Conservation (phyloP, 441 rosid species). For the California macrophylla region DNA sequence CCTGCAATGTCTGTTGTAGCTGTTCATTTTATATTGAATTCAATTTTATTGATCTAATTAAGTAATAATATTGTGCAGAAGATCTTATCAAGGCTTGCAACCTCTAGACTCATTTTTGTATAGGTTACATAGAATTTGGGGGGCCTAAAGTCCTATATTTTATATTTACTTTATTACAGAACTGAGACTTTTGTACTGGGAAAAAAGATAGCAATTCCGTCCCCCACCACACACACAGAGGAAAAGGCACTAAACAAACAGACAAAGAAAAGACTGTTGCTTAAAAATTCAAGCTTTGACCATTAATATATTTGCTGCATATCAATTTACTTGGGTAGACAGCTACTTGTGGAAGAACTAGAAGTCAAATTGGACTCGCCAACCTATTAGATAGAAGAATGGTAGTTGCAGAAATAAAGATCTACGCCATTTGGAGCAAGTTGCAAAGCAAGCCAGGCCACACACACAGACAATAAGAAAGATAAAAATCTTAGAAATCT, state of each 20-base stretch:
- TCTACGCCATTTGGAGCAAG: background rate
- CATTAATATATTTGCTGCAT: background rate
- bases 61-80: background rate
- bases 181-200: background rate
- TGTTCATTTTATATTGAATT: background rate
- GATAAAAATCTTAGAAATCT: background rate
- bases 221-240: background rate
- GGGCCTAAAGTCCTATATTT: background rate
- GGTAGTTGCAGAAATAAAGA: constrained; percentile 2
- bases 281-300: background rate
- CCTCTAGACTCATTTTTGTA: no score
- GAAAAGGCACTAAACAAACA: background rate
- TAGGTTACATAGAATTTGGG: background rate
- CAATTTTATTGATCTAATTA: background rate
- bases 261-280: background rate
- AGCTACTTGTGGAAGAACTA: background rate
- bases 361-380: background rate
- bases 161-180: background rate
- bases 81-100: background rate
- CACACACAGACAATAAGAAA: background rate
- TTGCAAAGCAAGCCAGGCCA: background rate
- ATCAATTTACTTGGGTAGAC: background rate
- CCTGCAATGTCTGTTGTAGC: background rate
- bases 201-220: background rate
- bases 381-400: background rate